Evolutionary conservation across 1,284 basidiomycete species (phyloP), one percentile per base, ranked within the genome.

Genomic region (Cryptococcus floricola): DNA sequence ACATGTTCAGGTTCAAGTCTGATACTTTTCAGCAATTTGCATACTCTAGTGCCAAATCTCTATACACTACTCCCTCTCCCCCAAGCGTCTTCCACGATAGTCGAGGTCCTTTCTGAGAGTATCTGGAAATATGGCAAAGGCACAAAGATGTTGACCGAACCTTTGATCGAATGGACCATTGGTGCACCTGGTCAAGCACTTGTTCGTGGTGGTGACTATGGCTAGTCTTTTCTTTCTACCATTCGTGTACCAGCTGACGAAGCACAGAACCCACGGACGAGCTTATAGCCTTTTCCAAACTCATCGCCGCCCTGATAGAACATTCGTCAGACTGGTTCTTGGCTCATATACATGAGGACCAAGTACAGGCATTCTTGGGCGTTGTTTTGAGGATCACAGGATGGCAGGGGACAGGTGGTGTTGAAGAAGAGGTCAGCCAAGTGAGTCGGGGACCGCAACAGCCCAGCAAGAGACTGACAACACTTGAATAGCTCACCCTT

Each of bases 381-480:
- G 76, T 88, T 7, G 72, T 91, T 27, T 76, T 94, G n/a, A 81
- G 84, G 8, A 87, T 88, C 61, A 90, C 88, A 0, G 85, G 84
- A 1, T 81, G 89, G 34, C 83, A 85, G 0, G 89, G 89, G 1
- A 84, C 83, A 61, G 89, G 86, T 64, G 87, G 87, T 1, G 81
- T 84, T 0, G 89, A 92, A 52, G 91, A 93, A 69, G 86, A 89
- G 52, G 85, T 89, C 67, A 90, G 87, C 66, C 89, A 92, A 62
- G 76, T 79, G 39, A 46, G 72, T 60, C 34, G 13, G 13, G 4
- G 3, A 8, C 31, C 31, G 10, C 23, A 23, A 23, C 23, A 23
- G 23, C 23, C 3, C 23, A 23, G 23, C 23, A 23, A 23, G 25
- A 5, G 27, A 18, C 28, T 34, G 14, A 34, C 38, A 28, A 19